A percentile compares a stretch with the other conserved stretches of the same genome.
phyloP scores from a whole-genome alignment of 2,329 filamentous ascomycete genomes.

The Aspergillus sp. region DNA sequence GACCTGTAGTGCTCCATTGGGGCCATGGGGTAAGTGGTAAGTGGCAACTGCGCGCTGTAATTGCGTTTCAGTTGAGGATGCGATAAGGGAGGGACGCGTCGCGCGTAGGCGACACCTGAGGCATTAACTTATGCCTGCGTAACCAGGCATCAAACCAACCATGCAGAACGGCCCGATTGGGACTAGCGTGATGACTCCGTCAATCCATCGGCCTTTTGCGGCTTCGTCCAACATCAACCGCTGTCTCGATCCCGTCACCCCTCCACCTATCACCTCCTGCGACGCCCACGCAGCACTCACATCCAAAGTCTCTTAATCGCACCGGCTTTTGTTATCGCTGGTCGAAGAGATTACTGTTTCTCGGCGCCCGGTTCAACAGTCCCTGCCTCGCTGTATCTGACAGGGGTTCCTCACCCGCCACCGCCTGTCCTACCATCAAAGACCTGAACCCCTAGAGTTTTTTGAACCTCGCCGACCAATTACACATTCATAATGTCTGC shows the following conservation, averaged over 20 bases:
- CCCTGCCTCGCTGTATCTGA: slow-evolving; percentile 11
- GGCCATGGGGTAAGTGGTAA: neutral
- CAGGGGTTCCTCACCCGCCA: slow-evolving; percentile 20
- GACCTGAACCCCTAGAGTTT: slow-evolving; percentile 9
- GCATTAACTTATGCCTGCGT: slow-evolving; percentile 16
- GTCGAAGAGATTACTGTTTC: slow-evolving; percentile 10
- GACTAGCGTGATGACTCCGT: slow-evolving; percentile 30
- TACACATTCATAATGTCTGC: slow-evolving; percentile 38
- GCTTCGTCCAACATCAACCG: slow-evolving; percentile 37
- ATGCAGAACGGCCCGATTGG: slow-evolving; percentile 23
- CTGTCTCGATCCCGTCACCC: slow-evolving; percentile 27
- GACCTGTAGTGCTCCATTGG: neutral
- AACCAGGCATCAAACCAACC: slow-evolving; percentile 26
- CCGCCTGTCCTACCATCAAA: slow-evolving; percentile 17
- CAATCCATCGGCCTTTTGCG: slow-evolving; percentile 35
- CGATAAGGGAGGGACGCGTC: slow-evolving; percentile 27
- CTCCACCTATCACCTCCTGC: slow-evolving; percentile 23
- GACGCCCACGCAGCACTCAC: slow-evolving; percentile 21
- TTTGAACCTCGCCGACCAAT: slow-evolving; percentile 2
- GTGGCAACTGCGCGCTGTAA: neutral
- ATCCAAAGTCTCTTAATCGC: slow-evolving; percentile 27
- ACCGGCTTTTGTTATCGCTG: slow-evolving; percentile 10
- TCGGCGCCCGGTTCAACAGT: slow-evolving; percentile 8
- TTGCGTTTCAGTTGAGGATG: slow-evolving; percentile 4
- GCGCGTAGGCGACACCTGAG: slow-evolving; percentile 26